Conservation (phyloP, 176 grass and related monocot species). For the Aegilops sharonensis region DNA sequence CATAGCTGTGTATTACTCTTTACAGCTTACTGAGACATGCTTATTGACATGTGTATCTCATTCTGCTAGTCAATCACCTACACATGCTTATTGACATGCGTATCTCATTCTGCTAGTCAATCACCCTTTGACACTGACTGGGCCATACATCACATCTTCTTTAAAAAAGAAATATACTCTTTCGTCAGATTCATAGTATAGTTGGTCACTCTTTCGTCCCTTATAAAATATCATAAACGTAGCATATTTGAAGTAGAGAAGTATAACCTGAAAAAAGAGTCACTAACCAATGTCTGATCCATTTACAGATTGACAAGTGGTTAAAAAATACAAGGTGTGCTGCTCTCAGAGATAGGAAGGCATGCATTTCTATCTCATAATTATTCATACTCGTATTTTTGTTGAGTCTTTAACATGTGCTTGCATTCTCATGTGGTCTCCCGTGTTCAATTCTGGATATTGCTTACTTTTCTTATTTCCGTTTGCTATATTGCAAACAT, state of each 20-base stretch:
- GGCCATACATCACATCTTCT: neutral
- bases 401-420: constrained; percentile 1
- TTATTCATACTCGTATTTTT: constrained; percentile 24
- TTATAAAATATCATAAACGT: constrained; percentile 9
- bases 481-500: constrained; percentile 13
- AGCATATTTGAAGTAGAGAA: constrained; percentile 17
- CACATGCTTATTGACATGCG: constrained; percentile 1
- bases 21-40: neutral
- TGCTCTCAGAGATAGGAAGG: constrained; percentile 86
- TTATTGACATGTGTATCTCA: constrained; percentile 8
- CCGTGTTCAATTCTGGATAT: neutral
- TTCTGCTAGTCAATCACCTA: constrained; percentile 16
- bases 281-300: constrained; percentile 23
- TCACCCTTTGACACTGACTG: neutral
- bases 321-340: constrained; percentile 97
- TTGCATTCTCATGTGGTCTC: constrained; percentile 3
- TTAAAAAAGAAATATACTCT: neutral
- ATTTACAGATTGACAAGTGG: constrained; percentile 84
- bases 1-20: neutral
- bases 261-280: neutral
- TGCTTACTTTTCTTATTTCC: neutral
- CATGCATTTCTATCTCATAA: constrained; percentile 37
- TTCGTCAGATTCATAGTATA: neutral
- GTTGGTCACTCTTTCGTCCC: neutral
- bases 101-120: constrained; percentile 17